phyloP scores from a whole-genome alignment of 192 early-diverging fungal species.

The Helicostylum pulchrum region DNA sequence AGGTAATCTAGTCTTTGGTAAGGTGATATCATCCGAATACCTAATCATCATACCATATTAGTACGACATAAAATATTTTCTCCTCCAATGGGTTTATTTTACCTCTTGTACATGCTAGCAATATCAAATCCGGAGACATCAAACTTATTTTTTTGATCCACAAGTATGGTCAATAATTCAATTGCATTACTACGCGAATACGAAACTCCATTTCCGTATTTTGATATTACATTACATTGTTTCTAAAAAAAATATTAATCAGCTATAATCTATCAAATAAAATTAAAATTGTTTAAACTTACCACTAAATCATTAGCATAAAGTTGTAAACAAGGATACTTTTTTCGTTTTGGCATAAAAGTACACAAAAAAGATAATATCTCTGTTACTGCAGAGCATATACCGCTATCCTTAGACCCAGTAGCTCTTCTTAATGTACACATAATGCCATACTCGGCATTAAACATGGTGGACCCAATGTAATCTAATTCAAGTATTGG shows the following conservation, averaged over 20 bases:
- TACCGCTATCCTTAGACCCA: slow-evolving; percentile 22
- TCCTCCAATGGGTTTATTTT: neutral
- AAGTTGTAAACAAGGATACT: slow-evolving; percentile 27
- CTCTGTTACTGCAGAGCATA: slow-evolving; percentile 14
- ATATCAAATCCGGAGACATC: slow-evolving; percentile 20
- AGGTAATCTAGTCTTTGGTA: neutral
- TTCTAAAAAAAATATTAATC: slow-evolving; percentile 2
- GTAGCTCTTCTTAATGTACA: slow-evolving; percentile 35
- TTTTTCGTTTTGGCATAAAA: slow-evolving; percentile 40
- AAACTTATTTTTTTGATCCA: slow-evolving; percentile 20
- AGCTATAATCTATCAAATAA: slow-evolving; percentile 6
- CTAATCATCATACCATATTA: neutral
- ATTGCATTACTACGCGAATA: slow-evolving; percentile 12
- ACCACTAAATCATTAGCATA: slow-evolving; percentile 42
- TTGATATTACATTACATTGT: neutral
- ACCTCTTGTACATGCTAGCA: slow-evolving; percentile 6
- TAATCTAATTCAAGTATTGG: slow-evolving; percentile 58
- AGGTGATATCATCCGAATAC: neutral
- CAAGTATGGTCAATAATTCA: slow-evolving; percentile 1
- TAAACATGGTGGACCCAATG: slow-evolving; percentile 42
- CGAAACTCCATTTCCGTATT: neutral
- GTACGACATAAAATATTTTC: neutral
- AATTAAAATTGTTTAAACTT: slow-evolving; percentile 11
- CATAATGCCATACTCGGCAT: slow-evolving; percentile 42
- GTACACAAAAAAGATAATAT: slow-evolving; percentile 44